Evolutionary conservation across 2,329 filamentous ascomycete species (phyloP).

Genomic region (Curvularia sp.): DNA sequence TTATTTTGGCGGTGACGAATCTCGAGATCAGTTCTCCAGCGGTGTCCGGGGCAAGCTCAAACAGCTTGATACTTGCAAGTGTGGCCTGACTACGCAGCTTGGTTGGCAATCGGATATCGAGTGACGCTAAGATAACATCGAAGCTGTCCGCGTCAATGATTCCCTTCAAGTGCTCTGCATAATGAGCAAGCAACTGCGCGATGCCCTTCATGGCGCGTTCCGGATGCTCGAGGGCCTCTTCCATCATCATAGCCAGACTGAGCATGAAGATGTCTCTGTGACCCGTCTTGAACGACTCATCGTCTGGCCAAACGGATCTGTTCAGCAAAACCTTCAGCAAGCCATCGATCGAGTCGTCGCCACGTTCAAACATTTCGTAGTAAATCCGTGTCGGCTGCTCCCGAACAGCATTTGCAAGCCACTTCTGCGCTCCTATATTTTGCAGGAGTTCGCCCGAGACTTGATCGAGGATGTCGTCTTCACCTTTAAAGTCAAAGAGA

Average conservation of each 20-base stretch:
- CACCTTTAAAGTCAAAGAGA: conserved; percentile 51
- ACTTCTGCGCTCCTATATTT: conserved; percentile 48
- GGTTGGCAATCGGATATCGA: conserved; percentile 81
- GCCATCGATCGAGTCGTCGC: conserved; percentile 55
- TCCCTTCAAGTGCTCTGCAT: conserved; percentile 61
- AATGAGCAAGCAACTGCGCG: conserved; percentile 63
- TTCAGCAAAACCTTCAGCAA: conserved; percentile 54
- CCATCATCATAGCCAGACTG: conserved; percentile 87
- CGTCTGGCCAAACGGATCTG: conserved; percentile 50
- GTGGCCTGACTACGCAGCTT: conserved; percentile 81
- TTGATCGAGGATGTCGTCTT: conserved; percentile 52
- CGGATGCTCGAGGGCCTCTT: conserved; percentile 79
- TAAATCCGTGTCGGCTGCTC: conserved; percentile 53
- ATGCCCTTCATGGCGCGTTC: conserved; percentile 67
- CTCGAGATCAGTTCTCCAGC: conserved; percentile 73
- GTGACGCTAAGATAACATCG: conserved; percentile 83
- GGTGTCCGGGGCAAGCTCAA: conserved; percentile 76
- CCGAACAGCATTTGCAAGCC: conserved; percentile 49
- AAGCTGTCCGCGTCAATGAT: conserved; percentile 77
- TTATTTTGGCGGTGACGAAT: conserved; percentile 76
- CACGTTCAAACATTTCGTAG: conserved; percentile 53
- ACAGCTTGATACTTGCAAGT: conserved; percentile 80
- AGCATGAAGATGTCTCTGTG: conserved; percentile 71
- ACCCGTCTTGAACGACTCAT: conserved; percentile 54
- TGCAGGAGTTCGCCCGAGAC: conserved; percentile 50